These are phyloP conservation scores for Aspergillus aculeatinus DNA, from an alignment of 2,329 filamentous ascomycete genomes.

Conservation along the genomic window DNA sequence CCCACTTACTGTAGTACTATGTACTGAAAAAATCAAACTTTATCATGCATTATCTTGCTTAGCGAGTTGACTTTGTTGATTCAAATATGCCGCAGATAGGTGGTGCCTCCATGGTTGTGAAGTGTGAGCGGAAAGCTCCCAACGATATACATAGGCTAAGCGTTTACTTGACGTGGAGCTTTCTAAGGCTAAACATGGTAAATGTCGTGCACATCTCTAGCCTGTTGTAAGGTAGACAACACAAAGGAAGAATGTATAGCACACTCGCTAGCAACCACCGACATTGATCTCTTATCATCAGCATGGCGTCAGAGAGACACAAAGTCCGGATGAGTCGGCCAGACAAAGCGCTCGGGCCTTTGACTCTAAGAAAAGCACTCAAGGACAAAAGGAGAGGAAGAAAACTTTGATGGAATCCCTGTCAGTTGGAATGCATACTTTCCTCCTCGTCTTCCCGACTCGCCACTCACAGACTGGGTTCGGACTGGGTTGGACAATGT, in stretches of 20 bases:
- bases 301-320: neutral
- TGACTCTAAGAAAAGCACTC: neutral
- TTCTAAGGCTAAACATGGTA: neutral
- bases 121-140: no score
- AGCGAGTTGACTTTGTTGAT: neutral
- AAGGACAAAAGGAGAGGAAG: neutral
- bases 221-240: neutral
- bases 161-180: neutral
- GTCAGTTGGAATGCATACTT: neutral
- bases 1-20: neutral
- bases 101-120: no score
- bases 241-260: neutral
- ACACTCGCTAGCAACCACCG: neutral
- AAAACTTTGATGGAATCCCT: neutral
- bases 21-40: neutral
- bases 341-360: neutral
- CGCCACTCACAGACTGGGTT: neutral
- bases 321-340: neutral
- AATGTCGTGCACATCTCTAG: neutral
- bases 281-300: neutral
- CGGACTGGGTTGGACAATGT: conserved; percentile 16
- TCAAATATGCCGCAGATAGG: neutral
- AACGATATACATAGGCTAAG: no score
- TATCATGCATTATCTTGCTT: neutral
- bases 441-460: neutral